Base-by-base conservation (phyloP, 805 yeast species). In the Saccharomyces paradoxus region DNA sequence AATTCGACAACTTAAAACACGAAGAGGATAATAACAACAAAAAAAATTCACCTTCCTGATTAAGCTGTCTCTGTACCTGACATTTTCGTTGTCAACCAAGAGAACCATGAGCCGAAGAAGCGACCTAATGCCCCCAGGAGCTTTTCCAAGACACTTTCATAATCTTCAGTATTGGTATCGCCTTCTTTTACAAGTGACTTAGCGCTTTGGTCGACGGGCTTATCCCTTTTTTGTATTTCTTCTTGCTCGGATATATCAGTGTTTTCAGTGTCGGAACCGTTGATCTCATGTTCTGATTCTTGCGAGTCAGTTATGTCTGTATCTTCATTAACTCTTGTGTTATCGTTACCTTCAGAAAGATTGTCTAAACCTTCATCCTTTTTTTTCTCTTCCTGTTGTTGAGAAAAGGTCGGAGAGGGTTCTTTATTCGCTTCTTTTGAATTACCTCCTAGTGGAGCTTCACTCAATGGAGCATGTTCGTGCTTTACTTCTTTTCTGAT, bases 41-140 rank as follows among this genome's bases (percentile, higher is more conserved):
- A 48, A 48, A 27, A 27, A 28, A n/a, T 24, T 14, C n/a, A 6
- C 37, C 14, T 28, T 17, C 24, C 8, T 7, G 22, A 14, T 46
- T 26, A 46, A 22, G 29, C 21, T 46, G 30, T 14, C 50, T 48
- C 50, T 32, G 32, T 28, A 10, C 24, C 13, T 48, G 24, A 28
- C 50, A 17, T 48, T 28, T 48, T 22, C 24, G 31, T 48, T 22
- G 30, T 24, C 30, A 46, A n/a, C 30, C 30, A 49, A 5, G 47
- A 41, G 21, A 55, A 50, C 59, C 59, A 57, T 14, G 58, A 55
- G 9, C 53, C 48, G n/a, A 55, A 52, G 12, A 55, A 37, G 4
- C 52, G 32, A 3, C 50, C 41, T 13, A 57, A 52, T 27, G 50
- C 53, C 8, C 50, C 53, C 4, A 57, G 9, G 4, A 57, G 32